A percentile compares a stretch with the other conserved stretches of the same genome.
Evolutionary conservation across 2,329 filamentous ascomycete genomes (phyloP).

Genomic region (Madurella fahalii): DNA sequence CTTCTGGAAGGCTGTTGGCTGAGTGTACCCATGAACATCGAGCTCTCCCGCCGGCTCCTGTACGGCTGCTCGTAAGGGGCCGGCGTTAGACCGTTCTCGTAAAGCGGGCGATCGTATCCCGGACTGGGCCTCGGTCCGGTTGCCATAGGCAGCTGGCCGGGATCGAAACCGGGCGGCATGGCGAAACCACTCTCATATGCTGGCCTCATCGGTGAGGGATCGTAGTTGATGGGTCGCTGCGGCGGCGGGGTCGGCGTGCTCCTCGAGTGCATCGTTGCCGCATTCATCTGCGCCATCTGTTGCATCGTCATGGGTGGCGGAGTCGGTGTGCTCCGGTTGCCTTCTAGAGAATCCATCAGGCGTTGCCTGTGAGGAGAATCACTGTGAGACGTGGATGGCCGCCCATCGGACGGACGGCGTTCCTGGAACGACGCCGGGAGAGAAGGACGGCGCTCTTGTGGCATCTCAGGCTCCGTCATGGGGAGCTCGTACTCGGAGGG

Average conservation of each 20-base stretch:
- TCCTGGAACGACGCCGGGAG: constrained; percentile 25
- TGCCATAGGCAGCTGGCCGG: constrained; percentile 23
- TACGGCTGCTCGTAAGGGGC: constrained; percentile 37
- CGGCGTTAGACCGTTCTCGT: constrained; percentile 29
- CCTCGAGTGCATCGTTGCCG: constrained; percentile 25
- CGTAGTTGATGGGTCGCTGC: constrained; percentile 38
- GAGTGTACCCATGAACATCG: constrained; percentile 52
- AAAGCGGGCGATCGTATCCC: constrained; percentile 37
- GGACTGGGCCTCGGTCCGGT: constrained; percentile 23
- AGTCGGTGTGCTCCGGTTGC: constrained; percentile 44
- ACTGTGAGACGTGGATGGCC: constrained; percentile 49
- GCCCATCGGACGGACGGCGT: constrained; percentile 30
- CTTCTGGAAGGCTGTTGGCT: constrained; percentile 50
- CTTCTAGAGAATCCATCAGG: constrained; percentile 39
- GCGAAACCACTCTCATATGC: constrained; percentile 44
- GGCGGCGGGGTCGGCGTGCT: constrained; percentile 45
- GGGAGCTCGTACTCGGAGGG: constrained; percentile 61
- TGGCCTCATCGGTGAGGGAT: constrained; percentile 36
- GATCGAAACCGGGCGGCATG: constrained; percentile 35
- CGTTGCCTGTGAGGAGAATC: constrained; percentile 51
- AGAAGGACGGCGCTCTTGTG: constrained; percentile 28
- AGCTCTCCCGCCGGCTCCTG: constrained; percentile 57
- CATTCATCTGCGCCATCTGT: constrained; percentile 30
- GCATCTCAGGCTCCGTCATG: constrained; percentile 35
- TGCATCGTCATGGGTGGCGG: constrained; percentile 39